Evolutionary conservation across 805 yeast species (phyloP).

Genomic region (Candida taoyuanica): DNA sequence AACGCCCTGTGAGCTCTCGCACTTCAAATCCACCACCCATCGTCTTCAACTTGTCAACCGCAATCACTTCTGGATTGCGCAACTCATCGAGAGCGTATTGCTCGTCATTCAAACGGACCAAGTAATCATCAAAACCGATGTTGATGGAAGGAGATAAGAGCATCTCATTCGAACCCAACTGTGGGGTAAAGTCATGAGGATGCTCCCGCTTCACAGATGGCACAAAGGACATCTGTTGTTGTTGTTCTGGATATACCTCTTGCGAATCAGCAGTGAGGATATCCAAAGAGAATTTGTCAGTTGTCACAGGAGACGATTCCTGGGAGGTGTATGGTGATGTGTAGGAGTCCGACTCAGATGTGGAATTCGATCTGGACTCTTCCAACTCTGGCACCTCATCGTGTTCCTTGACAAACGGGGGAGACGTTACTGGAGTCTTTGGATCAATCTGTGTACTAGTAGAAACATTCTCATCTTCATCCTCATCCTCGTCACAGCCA

Average conservation of each 20-base stretch:
- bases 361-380: conserved; percentile 16
- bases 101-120: conserved; percentile 25
- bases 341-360: conserved; percentile 8
- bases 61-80: conserved; percentile 45
- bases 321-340: conserved; percentile 13
- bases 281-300: conserved; percentile 24
- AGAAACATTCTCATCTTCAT: too few species aligned
- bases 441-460: too few species aligned
- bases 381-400: conserved; percentile 17
- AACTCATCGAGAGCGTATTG: conserved; percentile 36
- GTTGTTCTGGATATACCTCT: neutral
- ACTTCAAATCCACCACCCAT: neutral
- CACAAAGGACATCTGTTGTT: too few species aligned
- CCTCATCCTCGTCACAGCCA: conserved; percentile 11
- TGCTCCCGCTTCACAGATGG: too few species aligned
- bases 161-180: conserved; percentile 3
- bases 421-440: conserved; percentile 26
- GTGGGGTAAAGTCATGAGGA: conserved; percentile 11
- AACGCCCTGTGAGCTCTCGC: conserved; percentile 5
- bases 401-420: neutral
- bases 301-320: conserved; percentile 14
- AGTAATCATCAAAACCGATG: conserved; percentile 19
- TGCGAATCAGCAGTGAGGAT: conserved; percentile 17
- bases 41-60: conserved; percentile 15
- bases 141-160: conserved; percentile 9